Conservation (phyloP, 352 stramenopile genomes). For the Phytopythium helicoides region DNA sequence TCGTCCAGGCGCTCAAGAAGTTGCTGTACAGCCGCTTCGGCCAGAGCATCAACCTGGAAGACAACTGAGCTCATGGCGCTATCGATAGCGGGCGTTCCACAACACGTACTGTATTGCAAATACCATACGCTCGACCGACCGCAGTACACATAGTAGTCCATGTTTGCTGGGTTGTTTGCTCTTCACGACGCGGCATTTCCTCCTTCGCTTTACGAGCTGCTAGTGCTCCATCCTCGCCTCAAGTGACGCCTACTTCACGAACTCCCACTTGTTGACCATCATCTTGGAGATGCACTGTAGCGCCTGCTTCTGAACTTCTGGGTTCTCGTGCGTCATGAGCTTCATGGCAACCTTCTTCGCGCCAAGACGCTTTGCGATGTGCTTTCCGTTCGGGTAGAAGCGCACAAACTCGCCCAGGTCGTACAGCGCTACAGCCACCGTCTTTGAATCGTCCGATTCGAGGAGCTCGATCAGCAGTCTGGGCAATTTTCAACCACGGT, state of each 20-base stretch:
- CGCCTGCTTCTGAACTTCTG: constrained; percentile 96
- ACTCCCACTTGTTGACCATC: constrained; percentile 98
- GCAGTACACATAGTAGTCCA: no score
- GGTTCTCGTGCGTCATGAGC: constrained; percentile 96
- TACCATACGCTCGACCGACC: no score
- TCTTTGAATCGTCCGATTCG: constrained; percentile 91
- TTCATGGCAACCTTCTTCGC: constrained; percentile 97
- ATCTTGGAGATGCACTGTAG: constrained; percentile 99
- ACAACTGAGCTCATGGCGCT: constrained; percentile 49
- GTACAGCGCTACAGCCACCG: constrained; percentile 94
- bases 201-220: no score
- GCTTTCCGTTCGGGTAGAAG: constrained; percentile 96
- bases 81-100: no score
- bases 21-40: constrained; percentile 95
- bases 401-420: constrained; percentile 97
- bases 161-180: no score
- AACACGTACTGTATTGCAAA: no score
- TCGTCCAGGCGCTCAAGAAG: constrained; percentile 89
- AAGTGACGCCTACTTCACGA: constrained; percentile 65
- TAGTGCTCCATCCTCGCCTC: no score
- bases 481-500: background rate
- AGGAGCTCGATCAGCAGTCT: constrained; percentile 94
- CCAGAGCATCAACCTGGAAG: constrained; percentile 96
- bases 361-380: constrained; percentile 94
- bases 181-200: no score